Evolutionary conservation across 345 rosid species (phyloP), one percentile per base, ranked within the genome.

Genomic region (Raphanus sativus): DNA sequence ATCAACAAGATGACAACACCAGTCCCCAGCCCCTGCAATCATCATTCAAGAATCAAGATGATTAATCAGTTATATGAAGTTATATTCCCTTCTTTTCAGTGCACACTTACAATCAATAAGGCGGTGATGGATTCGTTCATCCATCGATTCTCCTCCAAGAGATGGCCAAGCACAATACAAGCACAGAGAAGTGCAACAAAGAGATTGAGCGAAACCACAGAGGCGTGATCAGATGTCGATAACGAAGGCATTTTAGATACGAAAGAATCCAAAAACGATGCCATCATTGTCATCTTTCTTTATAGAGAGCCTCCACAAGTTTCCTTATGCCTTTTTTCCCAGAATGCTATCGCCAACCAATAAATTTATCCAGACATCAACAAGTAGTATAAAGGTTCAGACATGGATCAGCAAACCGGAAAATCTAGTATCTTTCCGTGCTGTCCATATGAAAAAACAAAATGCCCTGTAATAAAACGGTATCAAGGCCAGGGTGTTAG

Each of bases 41-140:
- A 69, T 67, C n/a, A n/a, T n/a, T n/a, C n/a, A n/a, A n/a, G n/a
- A n/a, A n/a, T 65, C 6, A n/a, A 38, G 5, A 8, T 30, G 12
- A 30, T n/a, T n/a, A 59, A 26, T 59, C 33, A 25, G 63, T 30
- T 9, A 58, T 34, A 6, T 11, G 13, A 48, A 69, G 6, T 9
- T n/a, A n/a, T n/a, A n/a, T n/a, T n/a, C n/a, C n/a, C n/a, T n/a
- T n/a, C n/a, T n/a, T n/a, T n/a, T n/a, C n/a, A n/a, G n/a, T n/a
- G n/a, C n/a, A n/a, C n/a, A n/a, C 34, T 87, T 73, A 96, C 99
- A 75, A 96, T 91, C 62, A 85, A 0, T 56, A 96, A 89, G 67
- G 99, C 97, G 28, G 97, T 91, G 75, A 91, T 96, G 16, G 98
- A 93, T 77, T 96, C 99, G 52, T 93, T 93, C 92, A 96, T 88